Base-by-base conservation (phyloP, 495 filamentous ascomycete species). In the Penicillium soppii region DNA sequence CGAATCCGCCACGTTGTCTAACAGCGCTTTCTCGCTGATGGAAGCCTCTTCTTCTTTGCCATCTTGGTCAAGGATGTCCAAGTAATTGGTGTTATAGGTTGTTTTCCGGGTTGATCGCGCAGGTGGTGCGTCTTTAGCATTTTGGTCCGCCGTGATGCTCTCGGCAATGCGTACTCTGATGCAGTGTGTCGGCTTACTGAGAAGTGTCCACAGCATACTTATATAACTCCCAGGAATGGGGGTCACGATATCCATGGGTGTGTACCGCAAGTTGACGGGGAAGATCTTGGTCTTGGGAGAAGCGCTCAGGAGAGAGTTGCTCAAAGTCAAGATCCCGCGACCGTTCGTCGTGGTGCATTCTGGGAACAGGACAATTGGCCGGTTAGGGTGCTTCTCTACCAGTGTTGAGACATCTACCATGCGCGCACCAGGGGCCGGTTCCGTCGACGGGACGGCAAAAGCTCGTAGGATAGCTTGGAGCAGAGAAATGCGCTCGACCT, bases 341-440 rank as follows among this genome's bases (percentile, higher is more conserved):
- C 91, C 90, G 63, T 98, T 98, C 25, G 92, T 96, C 1, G 92
- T 95, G 8, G 87, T 96, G 72, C 87, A 89, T 66, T 97, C 92
- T 3, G 92, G 91, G 70, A 96, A 96, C 1, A 95, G 80, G 43
- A 86, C 90, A 57, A 98, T 79, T 30, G 86, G 79, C 15, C 89
- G 79, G 53, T 79, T 75, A 1, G 90, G 91, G 66, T 96, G 77
- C 45, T 80, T 74, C 30, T 74, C 63, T 17, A 90, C 54, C 5
- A 98, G 76, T 0, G 79, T 72, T 21, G 69, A 65, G 2, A 96
- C 68, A 48, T 81, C 76, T 26, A 82, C 83, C 4, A 92, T 69
- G 7, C 62, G 61, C 1, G 81, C 67, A 5, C 68, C 68, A 0
- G 74, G 68, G 0, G 77, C 70, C 0, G 83, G 80, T 1, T 69